These are phyloP conservation scores for Trichophyton mentagrophytes DNA, from an alignment of 2,329 filamentous ascomycete species.

Conservation along the genomic window DNA sequence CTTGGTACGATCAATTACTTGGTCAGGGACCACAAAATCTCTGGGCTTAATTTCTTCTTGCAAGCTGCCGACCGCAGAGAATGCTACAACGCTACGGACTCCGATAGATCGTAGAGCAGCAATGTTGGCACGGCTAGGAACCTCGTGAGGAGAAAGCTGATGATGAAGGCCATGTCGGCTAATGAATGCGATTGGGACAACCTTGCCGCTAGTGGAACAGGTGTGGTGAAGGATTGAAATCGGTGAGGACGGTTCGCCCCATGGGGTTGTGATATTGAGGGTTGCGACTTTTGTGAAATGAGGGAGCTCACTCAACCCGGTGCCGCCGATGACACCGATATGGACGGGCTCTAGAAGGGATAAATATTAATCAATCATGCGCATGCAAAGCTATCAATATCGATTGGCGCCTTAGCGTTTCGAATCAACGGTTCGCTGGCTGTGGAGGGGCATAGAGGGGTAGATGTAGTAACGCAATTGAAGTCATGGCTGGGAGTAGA, in stretches of 20 bases:
- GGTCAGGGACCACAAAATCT: constrained; percentile 93
- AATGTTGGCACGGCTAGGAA: constrained; percentile 91
- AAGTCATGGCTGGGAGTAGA: neutral
- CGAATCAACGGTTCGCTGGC: neutral
- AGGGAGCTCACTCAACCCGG: constrained; percentile 75
- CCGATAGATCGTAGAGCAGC: constrained; percentile 88
- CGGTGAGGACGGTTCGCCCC: constrained; percentile 64
- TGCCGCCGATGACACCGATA: constrained; percentile 87
- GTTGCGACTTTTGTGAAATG: constrained; percentile 74
- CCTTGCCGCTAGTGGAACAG: constrained; percentile 51
- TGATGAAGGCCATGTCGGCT: constrained; percentile 84
- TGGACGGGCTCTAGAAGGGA: constrained; percentile 45
- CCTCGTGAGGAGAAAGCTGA: constrained; percentile 82
- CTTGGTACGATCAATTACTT: constrained; percentile 96
- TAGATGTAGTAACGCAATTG: neutral
- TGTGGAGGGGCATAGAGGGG: neutral
- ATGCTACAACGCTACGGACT: constrained; percentile 82
- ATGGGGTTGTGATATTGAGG: constrained; percentile 68
- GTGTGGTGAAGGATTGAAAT: constrained; percentile 84
- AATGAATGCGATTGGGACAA: constrained; percentile 69
- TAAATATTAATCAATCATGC: neutral
- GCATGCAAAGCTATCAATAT: neutral
- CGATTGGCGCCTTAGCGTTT: neutral
- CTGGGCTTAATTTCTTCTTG: constrained; percentile 87
- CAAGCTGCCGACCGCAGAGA: constrained; percentile 85